These are phyloP conservation scores for Symmetrospora coprosmae DNA, from an alignment of 768 basidiomycete genomes.

Conservation along the genomic window DNA sequence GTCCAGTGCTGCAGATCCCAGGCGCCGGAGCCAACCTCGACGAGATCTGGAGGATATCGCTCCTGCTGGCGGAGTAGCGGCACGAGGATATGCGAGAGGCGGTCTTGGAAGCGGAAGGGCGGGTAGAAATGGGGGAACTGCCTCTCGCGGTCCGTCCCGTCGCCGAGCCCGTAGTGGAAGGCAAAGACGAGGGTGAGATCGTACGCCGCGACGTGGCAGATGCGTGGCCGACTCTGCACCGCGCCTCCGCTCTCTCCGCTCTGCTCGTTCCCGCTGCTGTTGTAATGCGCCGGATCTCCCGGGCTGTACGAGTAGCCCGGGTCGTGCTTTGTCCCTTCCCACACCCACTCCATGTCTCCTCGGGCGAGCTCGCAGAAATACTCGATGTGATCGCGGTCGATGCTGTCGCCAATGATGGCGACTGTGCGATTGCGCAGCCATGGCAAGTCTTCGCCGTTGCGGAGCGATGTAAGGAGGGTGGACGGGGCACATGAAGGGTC, in stretches of 20 bases:
- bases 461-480: background rate
- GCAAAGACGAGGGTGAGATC: slow-evolving; percentile 11
- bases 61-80: background rate
- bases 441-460: slow-evolving; percentile 2
- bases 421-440: slow-evolving; percentile 11
- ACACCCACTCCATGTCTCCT: slow-evolving; percentile 15
- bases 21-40: slow-evolving; percentile 3
- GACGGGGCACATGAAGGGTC: slow-evolving; percentile 5
- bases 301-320: background rate
- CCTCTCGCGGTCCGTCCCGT: background rate
- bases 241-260: background rate
- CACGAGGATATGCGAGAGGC: background rate
- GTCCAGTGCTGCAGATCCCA: slow-evolving; percentile 18
- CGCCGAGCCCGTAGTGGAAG: slow-evolving; percentile 8
- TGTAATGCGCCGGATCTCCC: background rate
- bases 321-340: background rate
- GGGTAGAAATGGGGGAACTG: slow-evolving; percentile 9
- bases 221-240: background rate
- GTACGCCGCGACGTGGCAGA: slow-evolving; percentile 4
- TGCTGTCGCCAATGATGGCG: slow-evolving; percentile 6
- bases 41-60: background rate
- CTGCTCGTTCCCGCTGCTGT: background rate
- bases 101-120: slow-evolving; percentile 3
- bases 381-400: slow-evolving; percentile 14
- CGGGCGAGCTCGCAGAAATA: slow-evolving; percentile 15